These are phyloP conservation scores for Knoxdaviesia proteae DNA, from an alignment of 2,329 filamentous ascomycete species.

Conservation along the genomic window DNA sequence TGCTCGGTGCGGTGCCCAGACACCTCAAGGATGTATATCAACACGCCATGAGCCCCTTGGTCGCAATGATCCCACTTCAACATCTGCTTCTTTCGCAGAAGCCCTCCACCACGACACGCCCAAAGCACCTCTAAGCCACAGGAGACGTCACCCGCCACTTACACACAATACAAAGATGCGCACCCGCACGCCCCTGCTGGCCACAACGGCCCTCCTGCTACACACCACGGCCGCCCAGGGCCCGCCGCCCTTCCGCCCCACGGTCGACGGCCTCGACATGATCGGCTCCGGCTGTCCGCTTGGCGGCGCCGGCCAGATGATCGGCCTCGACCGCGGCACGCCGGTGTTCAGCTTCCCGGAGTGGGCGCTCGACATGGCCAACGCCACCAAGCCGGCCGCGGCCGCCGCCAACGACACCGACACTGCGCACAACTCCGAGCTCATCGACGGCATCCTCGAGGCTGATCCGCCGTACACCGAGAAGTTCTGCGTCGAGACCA, in stretches of 20 bases:
- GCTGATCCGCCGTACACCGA: background rate
- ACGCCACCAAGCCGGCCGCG: background rate
- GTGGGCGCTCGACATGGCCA: conserved; percentile 1
- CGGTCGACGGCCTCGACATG: conserved; percentile 1
- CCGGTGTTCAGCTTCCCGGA: conserved; percentile 1
- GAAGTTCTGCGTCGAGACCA: conserved; percentile 1
- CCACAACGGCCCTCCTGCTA: background rate
- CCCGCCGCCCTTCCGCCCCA: background rate
- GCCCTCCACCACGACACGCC: no score
- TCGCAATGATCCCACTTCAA: no score
- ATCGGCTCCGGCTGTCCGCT: conserved; percentile 1
- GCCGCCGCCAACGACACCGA: background rate
- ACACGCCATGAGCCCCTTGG: no score
- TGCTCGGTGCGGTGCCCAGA: no score
- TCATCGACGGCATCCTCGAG: no score
- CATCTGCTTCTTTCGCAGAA: no score
- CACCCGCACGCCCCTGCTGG: background rate
- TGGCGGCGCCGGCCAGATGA: background rate
- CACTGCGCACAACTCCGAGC: background rate
- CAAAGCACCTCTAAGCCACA: no score
- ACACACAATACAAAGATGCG: background rate
- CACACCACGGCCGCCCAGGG: background rate
- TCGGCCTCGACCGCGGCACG: conserved; percentile 1
- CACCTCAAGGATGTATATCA: no score
- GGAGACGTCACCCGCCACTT: background rate